Evolutionary conservation across 345 rosid genomes (phyloP).

Genomic region (Eucalyptus paniculata): DNA sequence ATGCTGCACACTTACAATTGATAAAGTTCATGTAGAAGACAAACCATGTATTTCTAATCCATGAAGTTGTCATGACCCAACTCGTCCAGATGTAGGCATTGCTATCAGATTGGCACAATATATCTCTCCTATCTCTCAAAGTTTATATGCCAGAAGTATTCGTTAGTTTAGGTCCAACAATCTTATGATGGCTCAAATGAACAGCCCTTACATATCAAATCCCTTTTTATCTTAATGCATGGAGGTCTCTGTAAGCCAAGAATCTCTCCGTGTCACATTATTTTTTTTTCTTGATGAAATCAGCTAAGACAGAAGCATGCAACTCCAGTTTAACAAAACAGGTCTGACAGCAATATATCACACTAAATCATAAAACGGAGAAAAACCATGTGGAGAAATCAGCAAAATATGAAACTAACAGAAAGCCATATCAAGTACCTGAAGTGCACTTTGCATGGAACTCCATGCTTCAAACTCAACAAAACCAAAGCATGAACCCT

Average conservation of each 20-base stretch:
- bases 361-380: background rate
- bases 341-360: background rate
- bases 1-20: background rate
- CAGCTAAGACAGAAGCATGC: background rate
- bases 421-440: slow-evolving; percentile 19
- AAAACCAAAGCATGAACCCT: slow-evolving; percentile 61
- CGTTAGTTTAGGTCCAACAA: background rate
- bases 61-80: background rate
- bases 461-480: slow-evolving; percentile 47
- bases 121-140: background rate
- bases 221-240: background rate
- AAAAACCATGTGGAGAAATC: background rate
- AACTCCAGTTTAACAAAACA: background rate
- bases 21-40: background rate
- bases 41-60: background rate
- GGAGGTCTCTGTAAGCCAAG: background rate
- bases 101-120: background rate
- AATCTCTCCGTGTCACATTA: background rate
- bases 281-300: background rate
- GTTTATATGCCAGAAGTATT: background rate
- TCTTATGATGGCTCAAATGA: background rate
- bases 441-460: slow-evolving; percentile 45
- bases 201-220: background rate
- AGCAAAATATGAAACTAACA: background rate
- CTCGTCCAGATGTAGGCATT: background rate